A percentile compares a stretch with the other conserved stretches of the same genome.
phyloP scores from a whole-genome alignment of 2,329 filamentous ascomycete species.

The Thermothelomyces thermophilus region DNA sequence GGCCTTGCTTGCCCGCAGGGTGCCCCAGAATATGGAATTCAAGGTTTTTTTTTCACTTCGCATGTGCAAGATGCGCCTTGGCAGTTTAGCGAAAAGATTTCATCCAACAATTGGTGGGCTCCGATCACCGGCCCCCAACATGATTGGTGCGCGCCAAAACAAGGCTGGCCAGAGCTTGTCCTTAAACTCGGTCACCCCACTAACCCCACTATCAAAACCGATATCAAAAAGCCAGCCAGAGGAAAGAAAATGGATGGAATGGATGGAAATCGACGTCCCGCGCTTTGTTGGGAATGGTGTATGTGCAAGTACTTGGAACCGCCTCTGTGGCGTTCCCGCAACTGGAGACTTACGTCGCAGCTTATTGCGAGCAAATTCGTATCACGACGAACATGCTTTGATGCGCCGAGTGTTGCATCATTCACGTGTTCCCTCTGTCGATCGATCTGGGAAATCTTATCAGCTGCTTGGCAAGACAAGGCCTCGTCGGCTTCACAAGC shows the following conservation, averaged over 20 bases:
- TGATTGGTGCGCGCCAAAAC: conserved; percentile 11
- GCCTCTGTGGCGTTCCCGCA: too few relatives aligned
- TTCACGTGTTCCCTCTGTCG: too few relatives aligned
- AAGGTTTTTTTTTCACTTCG: neutral
- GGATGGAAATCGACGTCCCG: too few relatives aligned
- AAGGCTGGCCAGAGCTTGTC: conserved; percentile 11
- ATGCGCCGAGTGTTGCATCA: too few relatives aligned
- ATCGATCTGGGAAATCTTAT: too few relatives aligned
- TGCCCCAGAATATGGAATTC: conserved; percentile 1
- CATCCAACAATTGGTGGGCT: conserved; percentile 1
- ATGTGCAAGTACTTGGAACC: too few relatives aligned
- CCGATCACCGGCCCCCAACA: conserved; percentile 13
- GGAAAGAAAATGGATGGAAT: conserved; percentile 7
- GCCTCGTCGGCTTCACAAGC: neutral
- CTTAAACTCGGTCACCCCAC: conserved; percentile 4
- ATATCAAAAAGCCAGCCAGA: neutral
- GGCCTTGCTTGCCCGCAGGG: neutral
- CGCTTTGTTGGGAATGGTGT: too few relatives aligned
- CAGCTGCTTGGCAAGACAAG: neutral
- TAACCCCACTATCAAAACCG: conserved; percentile 12
- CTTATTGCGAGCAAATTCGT: too few relatives aligned
- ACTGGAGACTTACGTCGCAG: too few relatives aligned
- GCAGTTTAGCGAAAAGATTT: neutral
- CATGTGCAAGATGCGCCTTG: conserved; percentile 1
- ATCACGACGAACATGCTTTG: too few relatives aligned